Base-by-base conservation (phyloP, 1,139 yeast species). In the Hansenula lynferdii region DNA sequence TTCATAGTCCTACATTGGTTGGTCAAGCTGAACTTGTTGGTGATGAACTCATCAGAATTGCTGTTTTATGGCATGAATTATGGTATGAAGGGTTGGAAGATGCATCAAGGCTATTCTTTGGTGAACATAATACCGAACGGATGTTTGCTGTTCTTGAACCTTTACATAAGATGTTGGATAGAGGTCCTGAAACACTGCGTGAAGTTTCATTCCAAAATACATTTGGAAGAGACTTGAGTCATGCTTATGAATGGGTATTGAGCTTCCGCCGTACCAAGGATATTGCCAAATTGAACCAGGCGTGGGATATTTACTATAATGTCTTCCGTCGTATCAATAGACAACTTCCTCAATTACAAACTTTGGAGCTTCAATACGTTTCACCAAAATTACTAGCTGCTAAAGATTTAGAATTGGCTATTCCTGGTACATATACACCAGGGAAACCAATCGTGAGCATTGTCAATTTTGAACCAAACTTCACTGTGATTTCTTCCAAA, bases 81-180 rank as follows among this genome's bases (percentile, higher is more conserved):
- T 94, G 99, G 98, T 90, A 90, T 53, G 98, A 90, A 63, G 97
- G 96, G 2, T 68, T 94, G 29, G 99, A 94, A 58, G 97, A 92
- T 65, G 98, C 98, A 1, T 89, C 96, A 5, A 72, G 97, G 43
- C 74, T 85, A 40, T 94, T 85, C 66, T 92, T 89, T 61, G 96
- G 96, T 27, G 98, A 94, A 46, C 94, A 87, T 53, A 87, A 92
- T 56, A 85, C 94, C 9, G 96, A 89, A 42, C 89, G 87, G 58
- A 94, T 92, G 97, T 85, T 85, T 62, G 82, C 85, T 22, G 90
- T 90, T 1, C 64, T 94, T 38, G 96, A 87, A 48, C 97, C 97
- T 1, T 65, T 94, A 41, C 97, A 92, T 60, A 77, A 77, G 51
- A 74, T 84, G 77, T 65, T 89, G 28, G 85, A 81, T 49, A 75